A percentile compares a stretch with the other conserved stretches of the same genome.
Conservation (phyloP, 2,329 filamentous ascomycete species). For the Fusarium musae region DNA sequence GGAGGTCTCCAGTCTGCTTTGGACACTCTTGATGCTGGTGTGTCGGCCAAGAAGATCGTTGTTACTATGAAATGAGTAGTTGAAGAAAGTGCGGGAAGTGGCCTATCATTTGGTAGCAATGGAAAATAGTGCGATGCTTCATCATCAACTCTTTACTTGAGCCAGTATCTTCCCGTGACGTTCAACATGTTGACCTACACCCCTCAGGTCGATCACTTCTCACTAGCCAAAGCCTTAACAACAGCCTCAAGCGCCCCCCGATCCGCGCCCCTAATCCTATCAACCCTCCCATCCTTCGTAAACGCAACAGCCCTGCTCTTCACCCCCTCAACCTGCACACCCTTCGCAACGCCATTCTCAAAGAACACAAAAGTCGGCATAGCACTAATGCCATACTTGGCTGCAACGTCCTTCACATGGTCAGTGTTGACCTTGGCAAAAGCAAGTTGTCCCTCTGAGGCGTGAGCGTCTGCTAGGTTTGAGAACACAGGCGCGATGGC, state of each 20-base stretch:
- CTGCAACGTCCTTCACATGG: conserved; percentile 76
- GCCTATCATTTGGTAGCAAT: background rate
- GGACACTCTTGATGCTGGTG: background rate
- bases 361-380: conserved; percentile 93
- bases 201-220: background rate
- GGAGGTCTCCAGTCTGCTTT: conserved; percentile 4
- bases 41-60: conserved; percentile 11
- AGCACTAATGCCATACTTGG: conserved; percentile 81
- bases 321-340: conserved; percentile 40
- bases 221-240: conserved; percentile 40
- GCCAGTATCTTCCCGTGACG: too few species aligned
- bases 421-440: conserved; percentile 95
- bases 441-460: conserved; percentile 62
- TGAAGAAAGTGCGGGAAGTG: too few species aligned
- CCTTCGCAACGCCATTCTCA: conserved; percentile 70
- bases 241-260: conserved; percentile 43
- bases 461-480: conserved; percentile 36
- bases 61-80: background rate
- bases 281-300: conserved; percentile 44
- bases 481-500: conserved; percentile 78
- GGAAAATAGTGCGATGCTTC: background rate
- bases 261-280: conserved; percentile 47
- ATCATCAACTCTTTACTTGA: background rate
- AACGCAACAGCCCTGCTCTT: conserved; percentile 37
- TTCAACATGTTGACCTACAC: background rate